Percentiles rank a stretch among this genome's conserved stretches.
phyloP scores from a whole-genome alignment of 352 stramenopile genomes.

The Elongisporangium prolatum region DNA sequence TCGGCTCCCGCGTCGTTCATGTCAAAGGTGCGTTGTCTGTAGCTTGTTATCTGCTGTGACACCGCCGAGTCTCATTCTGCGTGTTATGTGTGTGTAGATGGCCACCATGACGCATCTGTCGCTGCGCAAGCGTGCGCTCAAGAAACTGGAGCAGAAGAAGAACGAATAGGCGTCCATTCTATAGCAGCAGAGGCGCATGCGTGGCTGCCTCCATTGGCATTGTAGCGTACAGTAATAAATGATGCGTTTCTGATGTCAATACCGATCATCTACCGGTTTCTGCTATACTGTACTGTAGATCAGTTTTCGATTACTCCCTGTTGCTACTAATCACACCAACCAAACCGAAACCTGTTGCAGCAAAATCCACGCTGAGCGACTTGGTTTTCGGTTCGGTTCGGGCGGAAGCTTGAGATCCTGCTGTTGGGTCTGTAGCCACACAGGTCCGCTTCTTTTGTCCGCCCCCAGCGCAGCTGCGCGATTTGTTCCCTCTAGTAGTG shows the following conservation, averaged over 20 bases:
- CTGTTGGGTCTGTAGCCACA: not conserved
- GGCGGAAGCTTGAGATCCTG: not conserved
- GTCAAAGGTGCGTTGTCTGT: slow-evolving; percentile 58
- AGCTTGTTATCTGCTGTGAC: slow-evolving; percentile 36
- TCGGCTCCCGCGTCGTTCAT: slow-evolving; percentile 83
- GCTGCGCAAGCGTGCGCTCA: slow-evolving; percentile 80
- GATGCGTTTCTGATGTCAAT: not conserved
- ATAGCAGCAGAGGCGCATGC: not conserved
- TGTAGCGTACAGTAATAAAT: not conserved
- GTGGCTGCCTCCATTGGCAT: not conserved
- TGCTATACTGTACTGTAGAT: too few relatives aligned
- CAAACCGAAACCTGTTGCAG: not conserved
- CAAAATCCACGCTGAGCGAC: not conserved
- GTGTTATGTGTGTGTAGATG: slow-evolving; percentile 21
- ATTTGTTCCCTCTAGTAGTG: slow-evolving; percentile 1
- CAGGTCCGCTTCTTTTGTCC: slow-evolving; percentile 1
- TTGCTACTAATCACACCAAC: not conserved
- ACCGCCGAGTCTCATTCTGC: not conserved
- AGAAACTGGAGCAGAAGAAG: slow-evolving; percentile 87
- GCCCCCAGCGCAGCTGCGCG: slow-evolving; percentile 3
- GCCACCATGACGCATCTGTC: slow-evolving; percentile 75
- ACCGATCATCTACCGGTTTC: not conserved
- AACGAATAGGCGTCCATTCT: slow-evolving; percentile 38
- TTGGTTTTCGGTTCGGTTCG: not conserved
- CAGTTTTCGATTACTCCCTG: too few relatives aligned